phyloP scores from a whole-genome alignment of 768 basidiomycete species.

The Tylopilus balloui region DNA sequence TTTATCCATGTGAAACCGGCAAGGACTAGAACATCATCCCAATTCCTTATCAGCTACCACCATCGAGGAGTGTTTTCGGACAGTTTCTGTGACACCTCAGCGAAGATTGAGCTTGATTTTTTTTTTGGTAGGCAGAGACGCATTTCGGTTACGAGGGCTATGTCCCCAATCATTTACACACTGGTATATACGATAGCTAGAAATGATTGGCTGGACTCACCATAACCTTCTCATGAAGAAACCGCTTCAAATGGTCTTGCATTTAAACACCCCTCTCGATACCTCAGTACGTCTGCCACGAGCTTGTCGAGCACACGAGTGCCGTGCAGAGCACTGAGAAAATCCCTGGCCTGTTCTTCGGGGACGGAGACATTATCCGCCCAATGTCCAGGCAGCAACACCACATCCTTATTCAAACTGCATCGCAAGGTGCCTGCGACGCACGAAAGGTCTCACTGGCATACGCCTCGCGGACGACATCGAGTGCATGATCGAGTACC shows the following conservation, averaged over 20 bases:
- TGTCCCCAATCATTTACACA: no score
- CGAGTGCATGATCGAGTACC: conserved; percentile 3
- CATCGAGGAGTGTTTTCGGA: no score
- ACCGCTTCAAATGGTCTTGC: neutral
- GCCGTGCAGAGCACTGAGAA: neutral
- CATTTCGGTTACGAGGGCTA: no score
- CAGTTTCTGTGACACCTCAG: no score
- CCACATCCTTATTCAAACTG: neutral
- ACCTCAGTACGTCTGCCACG: no score
- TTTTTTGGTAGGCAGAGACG: no score
- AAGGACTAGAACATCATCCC: no score
- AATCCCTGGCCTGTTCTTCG: neutral
- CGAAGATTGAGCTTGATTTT: no score
- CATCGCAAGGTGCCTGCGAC: neutral
- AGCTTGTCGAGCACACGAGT: neutral
- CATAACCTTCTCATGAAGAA: no score
- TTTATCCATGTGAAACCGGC: neutral
- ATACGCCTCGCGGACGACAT: neutral
- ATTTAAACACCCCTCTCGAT: neutral
- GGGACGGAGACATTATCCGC: neutral
- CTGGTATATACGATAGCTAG: no score
- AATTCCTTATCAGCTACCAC: no score
- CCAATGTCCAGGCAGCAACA: neutral
- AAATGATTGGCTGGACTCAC: no score
- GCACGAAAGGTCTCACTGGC: neutral